These are phyloP conservation scores for Boletus rubroflammeus DNA, from an alignment of 768 basidiomycete species.

Conservation along the genomic window DNA sequence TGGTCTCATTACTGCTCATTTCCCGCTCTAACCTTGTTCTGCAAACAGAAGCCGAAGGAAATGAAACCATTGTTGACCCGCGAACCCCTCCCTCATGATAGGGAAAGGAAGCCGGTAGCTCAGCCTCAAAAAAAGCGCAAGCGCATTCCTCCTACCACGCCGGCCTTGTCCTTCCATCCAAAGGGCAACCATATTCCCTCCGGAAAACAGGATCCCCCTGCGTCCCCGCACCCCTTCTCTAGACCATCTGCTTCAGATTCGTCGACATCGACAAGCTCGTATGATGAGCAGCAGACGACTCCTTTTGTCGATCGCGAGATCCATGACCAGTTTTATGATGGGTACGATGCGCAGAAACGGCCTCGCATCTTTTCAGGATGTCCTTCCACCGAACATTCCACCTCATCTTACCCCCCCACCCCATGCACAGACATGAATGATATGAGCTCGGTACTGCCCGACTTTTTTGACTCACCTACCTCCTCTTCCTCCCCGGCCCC, in stretches of 20 bases:
- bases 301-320: conserved; percentile 8
- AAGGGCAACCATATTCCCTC: conserved; percentile 16
- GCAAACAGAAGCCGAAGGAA: conserved; percentile 21
- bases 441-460: conserved; percentile 7
- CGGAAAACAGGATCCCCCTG: conserved; percentile 19
- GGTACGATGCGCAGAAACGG: conserved; percentile 15
- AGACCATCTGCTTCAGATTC: conserved; percentile 10
- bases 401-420: conserved; percentile 8
- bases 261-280: conserved; percentile 4
- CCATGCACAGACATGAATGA: conserved; percentile 16
- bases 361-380: conserved; percentile 12
- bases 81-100: conserved; percentile 22
- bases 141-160: conserved; percentile 15
- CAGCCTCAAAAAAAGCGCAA: conserved; percentile 25
- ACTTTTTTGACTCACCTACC: conserved; percentile 22
- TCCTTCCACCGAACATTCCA: conserved; percentile 2
- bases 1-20: conserved; percentile 10
- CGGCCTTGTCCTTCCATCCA: conserved; percentile 22
- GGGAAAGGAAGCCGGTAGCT: conserved; percentile 20
- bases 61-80: conserved; percentile 18
- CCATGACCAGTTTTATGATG: conserved; percentile 5
- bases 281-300: conserved; percentile 10
- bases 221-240: conserved; percentile 3
- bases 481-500: conserved; percentile 23
- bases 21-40: conserved; percentile 10